Percentiles rank a stretch among this genome's conserved stretches.
phyloP scores from a whole-genome alignment of 2,329 filamentous ascomycete species.

The Paecilomyces dactylethromorphus region DNA sequence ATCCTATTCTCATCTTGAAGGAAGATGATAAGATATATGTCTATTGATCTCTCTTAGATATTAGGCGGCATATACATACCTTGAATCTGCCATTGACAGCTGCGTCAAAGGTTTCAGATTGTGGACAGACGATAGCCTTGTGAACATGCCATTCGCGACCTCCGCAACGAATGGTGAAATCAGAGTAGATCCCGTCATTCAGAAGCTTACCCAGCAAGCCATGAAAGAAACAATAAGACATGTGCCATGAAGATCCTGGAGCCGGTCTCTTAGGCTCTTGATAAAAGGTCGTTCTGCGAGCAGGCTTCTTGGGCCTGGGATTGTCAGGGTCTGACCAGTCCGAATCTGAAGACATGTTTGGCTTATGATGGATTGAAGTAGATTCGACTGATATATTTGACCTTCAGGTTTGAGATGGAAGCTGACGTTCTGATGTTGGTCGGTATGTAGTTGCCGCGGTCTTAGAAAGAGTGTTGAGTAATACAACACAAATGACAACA shows the following conservation, averaged over 20 bases:
- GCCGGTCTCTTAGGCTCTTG: not conserved
- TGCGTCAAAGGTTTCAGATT: conserved; percentile 8
- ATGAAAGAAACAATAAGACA: conserved; percentile 2
- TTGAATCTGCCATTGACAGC: conserved; percentile 10
- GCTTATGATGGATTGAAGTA: not conserved
- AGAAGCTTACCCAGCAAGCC: conserved; percentile 5
- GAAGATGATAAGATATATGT: not conserved
- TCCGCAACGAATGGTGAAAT: conserved; percentile 7
- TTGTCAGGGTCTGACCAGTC: not conserved
- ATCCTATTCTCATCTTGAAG: not conserved
- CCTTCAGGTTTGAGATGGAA: not conserved
- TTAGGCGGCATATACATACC: conserved; percentile 2
- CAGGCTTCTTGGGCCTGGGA: not conserved
- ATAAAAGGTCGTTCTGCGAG: not conserved
- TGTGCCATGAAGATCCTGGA: not conserved
- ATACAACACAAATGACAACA: not conserved
- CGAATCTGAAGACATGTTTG: not conserved
- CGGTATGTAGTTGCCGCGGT: not conserved
- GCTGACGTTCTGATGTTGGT: not conserved
- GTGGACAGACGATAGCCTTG: conserved; percentile 9
- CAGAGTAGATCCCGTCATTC: conserved; percentile 7
- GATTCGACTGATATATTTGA: not conserved
- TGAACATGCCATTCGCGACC: conserved; percentile 9
- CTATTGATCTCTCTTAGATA: not conserved
- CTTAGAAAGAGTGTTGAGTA: not conserved